Base-by-base conservation (phyloP, 202 grass and related monocot genomes). In the Elaeis oleifera region DNA sequence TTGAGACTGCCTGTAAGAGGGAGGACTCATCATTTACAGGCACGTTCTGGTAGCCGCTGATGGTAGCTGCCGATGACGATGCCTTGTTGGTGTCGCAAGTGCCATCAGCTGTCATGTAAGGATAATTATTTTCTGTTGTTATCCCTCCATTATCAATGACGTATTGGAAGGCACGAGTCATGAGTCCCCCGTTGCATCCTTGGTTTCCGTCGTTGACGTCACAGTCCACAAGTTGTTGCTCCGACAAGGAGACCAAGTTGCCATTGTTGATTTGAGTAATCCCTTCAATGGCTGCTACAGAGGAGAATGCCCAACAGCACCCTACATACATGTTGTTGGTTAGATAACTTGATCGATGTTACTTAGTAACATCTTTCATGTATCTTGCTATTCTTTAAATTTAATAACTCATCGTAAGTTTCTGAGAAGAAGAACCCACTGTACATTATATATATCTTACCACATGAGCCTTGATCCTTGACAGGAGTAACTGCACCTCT, bases 171-270 rank as follows among this genome's bases (percentile, higher is more conserved):
- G 65, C 80, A 4, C 60, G 48, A 3, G 28, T 27, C 55, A 58
- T 62, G 11, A 51, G 57, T 8, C 80, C 76, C 15, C 52, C 20
- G 18, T 61, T 57, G 68, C 76, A 84, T 6, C 81, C 77, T 5
- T 57, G 28, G 48, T 78, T 58, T 48, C 32, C 24, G 0, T 5
- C 6, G 58, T 74, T 44, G 11, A 11, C 1, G 11, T 39, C 83
- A 63, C 83, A 86, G 65, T 86, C 83, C 29, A 86, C 61, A 9
- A 81, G 73, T 60, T 86, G 68, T 63, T 78, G 83, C 73, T 86
- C 83, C 3, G 83, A 86, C 3, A 77, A 62, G 0, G 51, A 74
- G 9, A 69, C n/a, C 4, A 86, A 63, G 3, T 16, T 54, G 18
- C 74, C 74, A 0, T 2, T 86, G 22, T 11, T 63, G 27, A 86